Conservation (phyloP, 306 rosid genomes). For the Macrotyloma uniflorum region DNA sequence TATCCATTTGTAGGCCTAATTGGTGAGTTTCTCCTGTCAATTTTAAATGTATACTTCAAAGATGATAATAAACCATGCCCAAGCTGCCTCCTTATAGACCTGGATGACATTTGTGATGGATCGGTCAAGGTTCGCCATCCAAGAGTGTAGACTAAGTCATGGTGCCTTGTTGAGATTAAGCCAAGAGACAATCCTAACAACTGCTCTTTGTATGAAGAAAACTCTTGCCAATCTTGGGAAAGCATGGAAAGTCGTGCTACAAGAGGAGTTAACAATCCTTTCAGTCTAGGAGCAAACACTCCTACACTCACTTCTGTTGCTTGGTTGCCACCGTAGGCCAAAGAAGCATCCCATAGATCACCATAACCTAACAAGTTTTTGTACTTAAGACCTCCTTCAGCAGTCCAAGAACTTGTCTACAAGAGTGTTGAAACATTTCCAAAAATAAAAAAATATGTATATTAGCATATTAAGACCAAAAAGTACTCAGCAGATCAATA, state of each 20-base stretch:
- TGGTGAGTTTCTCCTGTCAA: slow-evolving; percentile 83
- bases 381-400: slow-evolving; percentile 81
- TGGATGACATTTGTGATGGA: slow-evolving; percentile 87
- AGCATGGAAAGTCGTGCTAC: slow-evolving; percentile 71
- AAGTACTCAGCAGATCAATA: slow-evolving; percentile 7
- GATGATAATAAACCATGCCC: slow-evolving; percentile 91
- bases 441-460: slow-evolving; percentile 9
- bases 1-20: slow-evolving; percentile 82
- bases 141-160: slow-evolving; percentile 83
- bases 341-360: slow-evolving; percentile 92
- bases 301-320: slow-evolving; percentile 87
- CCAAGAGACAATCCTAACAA: slow-evolving; percentile 79
- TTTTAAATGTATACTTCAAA: slow-evolving; percentile 78
- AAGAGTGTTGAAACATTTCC: slow-evolving; percentile 46
- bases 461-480: slow-evolving; percentile 14
- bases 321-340: slow-evolving; percentile 88
- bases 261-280: slow-evolving; percentile 66
- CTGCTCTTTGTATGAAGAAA: slow-evolving; percentile 90
- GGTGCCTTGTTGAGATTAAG: slow-evolving; percentile 72
- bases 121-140: slow-evolving; percentile 96
- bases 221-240: slow-evolving; percentile 94
- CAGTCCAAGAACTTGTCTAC: slow-evolving; percentile 88
- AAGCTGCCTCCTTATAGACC: slow-evolving; percentile 94
- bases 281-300: slow-evolving; percentile 73
- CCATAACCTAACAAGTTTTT: slow-evolving; percentile 92